Evolutionary conservation across 2,329 filamentous ascomycete genomes (phyloP), one percentile per base, ranked within the genome.

Genomic region (Colletotrichum lini): DNA sequence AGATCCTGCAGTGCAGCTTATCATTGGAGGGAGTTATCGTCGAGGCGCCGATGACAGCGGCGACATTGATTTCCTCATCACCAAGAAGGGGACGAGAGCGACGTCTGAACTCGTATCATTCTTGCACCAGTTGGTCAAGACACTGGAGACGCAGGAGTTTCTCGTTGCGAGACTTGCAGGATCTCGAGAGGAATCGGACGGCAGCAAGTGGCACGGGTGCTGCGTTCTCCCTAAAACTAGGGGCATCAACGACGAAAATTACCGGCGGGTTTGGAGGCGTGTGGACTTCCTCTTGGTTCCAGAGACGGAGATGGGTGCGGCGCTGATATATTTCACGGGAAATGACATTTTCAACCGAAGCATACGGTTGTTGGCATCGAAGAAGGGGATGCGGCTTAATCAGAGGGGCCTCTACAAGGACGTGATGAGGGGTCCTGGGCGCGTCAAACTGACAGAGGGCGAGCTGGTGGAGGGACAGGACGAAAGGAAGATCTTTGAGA

Each of bases 271-370:
- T 0, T 98, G 94, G 95, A 88, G 95, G 10, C 89, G 95, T 2
- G 92, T 98, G 72, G 95, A 98, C 78, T 88, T 98, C 23, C 84
- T 98, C 1, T 87, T 97, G 4, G 95, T 98, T 0, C 95, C 95
- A 0, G 91, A 91, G 75, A 85, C 88, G 2, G 92, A 98, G 80
- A 86, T 94, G 61, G 96, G 96, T 1, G 95, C 94, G 0, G 95
- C 95, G 0, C 79, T 98, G 72, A 88, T 98, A n/a, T 98, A 98
- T 78, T 98, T 98, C 78, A 98, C 96, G 0, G 96, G 96, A 1
- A 96, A 98, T 75, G 95, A 98, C 78, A 92, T 98, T 44, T 98
- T 98, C 83, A 98, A 98, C 80, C 87, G 95, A 18, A 97, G 94
- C 77, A 89, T 98, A 79, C 85, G 96, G 73, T 82, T 97, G 18